Evolutionary conservation across 2,329 filamentous ascomycete genomes (phyloP).

Genomic region (Fusarium transvaalense): DNA sequence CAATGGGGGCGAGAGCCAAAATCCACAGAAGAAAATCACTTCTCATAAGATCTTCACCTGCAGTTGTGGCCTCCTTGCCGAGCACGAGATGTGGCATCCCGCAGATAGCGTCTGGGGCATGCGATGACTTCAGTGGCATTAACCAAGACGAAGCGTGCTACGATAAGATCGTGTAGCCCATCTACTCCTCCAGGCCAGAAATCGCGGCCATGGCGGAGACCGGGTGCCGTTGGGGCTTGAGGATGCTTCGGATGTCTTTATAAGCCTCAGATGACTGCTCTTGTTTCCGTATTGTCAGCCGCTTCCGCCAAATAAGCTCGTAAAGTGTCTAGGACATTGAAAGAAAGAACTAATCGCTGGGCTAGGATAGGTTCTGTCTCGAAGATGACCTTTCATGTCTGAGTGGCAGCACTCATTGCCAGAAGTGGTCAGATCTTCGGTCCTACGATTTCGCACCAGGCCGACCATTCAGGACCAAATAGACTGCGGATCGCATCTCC

Average conservation of each 20-base stretch:
- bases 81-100: constrained; percentile 27
- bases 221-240: constrained; percentile 39
- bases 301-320: constrained; percentile 3
- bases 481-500: constrained; percentile 1
- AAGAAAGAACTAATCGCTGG: not conserved
- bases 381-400: not conserved
- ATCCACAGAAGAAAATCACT: constrained; percentile 3
- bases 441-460: not conserved
- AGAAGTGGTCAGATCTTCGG: not conserved
- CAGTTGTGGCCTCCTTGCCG: constrained; percentile 23
- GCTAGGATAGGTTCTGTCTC: not conserved
- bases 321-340: not conserved
- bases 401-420: not conserved
- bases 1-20: constrained; percentile 20
- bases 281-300: constrained; percentile 9
- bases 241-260: constrained; percentile 16
- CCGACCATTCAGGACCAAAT: not conserved
- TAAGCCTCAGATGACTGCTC: constrained; percentile 15
- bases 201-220: constrained; percentile 29
- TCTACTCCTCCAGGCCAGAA: not conserved
- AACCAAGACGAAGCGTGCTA: constrained; percentile 18
- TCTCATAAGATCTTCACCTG: constrained; percentile 27
- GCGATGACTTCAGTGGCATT: constrained; percentile 33
- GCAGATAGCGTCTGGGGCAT: constrained; percentile 2
- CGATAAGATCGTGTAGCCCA: constrained; percentile 35